Base-by-base conservation (phyloP, 1,139 yeast species). In the Pichia inconspicua region DNA sequence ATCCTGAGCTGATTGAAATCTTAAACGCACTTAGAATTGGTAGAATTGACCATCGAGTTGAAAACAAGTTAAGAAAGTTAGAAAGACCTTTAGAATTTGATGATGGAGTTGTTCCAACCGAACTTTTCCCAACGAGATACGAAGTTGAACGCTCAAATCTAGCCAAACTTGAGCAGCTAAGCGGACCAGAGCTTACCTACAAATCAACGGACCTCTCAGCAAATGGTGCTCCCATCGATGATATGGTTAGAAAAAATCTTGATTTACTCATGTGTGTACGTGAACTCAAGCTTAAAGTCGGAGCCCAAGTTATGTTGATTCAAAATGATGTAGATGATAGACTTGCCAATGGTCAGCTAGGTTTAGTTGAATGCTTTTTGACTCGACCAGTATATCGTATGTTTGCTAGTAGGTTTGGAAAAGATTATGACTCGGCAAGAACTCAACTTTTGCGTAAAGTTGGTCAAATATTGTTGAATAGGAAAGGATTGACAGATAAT, bases 261-360 rank as follows among this genome's bases (percentile, higher is more conserved):
- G 61, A 60, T 28, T 77, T 81, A 54, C 77, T 88, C 53, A 73
- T 90, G 67, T 94, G 96, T n/a, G 88, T 85, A 1, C 71, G 72
- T 43, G 66, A 66, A 25, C 63, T 92, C 19, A 72, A 70, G 25
- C 68, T 92, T 56, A 90, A 89, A 61, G 73, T 74, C 42, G 90
- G 90, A 30, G 92, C 97, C 0, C 98, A 92, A 66, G 97, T 92
- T 0, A 92, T 92, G 97, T 82, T 94, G 72, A 77, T 90, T 50
- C 90, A 90, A 63, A 92, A 92, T 64, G 61, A 56, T 35, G 31
- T 55, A 2, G 75, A 85, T 47, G 96, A 89, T 61, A 74, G 82
- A 1, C 70, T 92, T 42, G 97, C 90, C 4, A 92, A 92, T 66
- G 98, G 98, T 0, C 81, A 96, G 0, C 68, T 90, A 41, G 98